Evolutionary conservation across 2,329 filamentous ascomycete genomes (phyloP).

Genomic region (Exophiala dermatitidis): DNA sequence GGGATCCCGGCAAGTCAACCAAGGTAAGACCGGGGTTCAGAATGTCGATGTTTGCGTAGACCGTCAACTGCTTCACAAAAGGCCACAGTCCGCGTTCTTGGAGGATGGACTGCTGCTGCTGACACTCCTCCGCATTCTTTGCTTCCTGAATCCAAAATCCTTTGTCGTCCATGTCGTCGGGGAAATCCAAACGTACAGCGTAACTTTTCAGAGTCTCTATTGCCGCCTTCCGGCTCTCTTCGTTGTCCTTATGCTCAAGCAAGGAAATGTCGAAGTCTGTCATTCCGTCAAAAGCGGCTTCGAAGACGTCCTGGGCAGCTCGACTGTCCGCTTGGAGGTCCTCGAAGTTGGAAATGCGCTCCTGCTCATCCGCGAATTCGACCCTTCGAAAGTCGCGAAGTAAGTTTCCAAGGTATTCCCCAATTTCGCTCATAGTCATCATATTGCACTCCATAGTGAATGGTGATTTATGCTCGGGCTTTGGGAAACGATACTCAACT

Average conservation of each 20-base stretch:
- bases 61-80: slow-evolving; percentile 1
- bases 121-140: not conserved
- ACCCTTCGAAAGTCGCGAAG: not conserved
- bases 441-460: slow-evolving; percentile 1
- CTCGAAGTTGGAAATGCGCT: not conserved
- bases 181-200: not conserved
- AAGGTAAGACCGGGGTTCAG: slow-evolving; percentile 6
- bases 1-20: slow-evolving; percentile 10
- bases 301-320: not conserved
- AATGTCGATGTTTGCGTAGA: slow-evolving; percentile 3
- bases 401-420: not conserved
- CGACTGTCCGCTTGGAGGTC: not conserved
- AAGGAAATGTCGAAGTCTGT: not conserved
- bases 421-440: not conserved
- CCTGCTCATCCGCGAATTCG: not conserved
- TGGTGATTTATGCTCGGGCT: not conserved
- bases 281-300: not conserved
- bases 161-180: not conserved
- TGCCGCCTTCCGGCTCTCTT: not conserved
- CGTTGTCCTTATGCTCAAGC: slow-evolving; percentile 1
- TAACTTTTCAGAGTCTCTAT: not conserved
- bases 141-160: not conserved
- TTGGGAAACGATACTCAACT: slow-evolving; percentile 1
- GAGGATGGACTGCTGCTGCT: not conserved
- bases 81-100: slow-evolving; percentile 11